These are phyloP conservation scores for Darksidea phi DNA, from an alignment of 495 filamentous ascomycete genomes.

Conservation along the genomic window DNA sequence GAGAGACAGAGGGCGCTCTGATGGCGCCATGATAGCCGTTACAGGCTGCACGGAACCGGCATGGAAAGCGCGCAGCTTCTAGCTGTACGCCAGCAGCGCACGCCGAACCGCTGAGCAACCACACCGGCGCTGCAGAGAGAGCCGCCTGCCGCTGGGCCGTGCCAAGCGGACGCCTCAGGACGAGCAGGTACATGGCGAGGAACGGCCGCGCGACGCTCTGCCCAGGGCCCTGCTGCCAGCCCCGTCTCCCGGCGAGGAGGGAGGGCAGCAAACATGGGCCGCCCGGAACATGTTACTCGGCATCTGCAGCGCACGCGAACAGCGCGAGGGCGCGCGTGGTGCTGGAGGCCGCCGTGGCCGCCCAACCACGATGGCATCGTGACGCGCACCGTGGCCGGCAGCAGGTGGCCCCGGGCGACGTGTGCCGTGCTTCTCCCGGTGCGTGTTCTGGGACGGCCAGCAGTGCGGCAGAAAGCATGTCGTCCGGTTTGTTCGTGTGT, in stretches of 20 bases:
- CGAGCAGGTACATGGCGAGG: constrained; percentile 10
- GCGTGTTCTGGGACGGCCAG: not conserved
- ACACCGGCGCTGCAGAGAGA: not conserved
- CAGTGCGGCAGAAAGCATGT: not conserved
- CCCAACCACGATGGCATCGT: not conserved
- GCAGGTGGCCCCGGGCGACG: not conserved
- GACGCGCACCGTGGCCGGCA: not conserved
- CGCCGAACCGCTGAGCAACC: constrained; percentile 3
- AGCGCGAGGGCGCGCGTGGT: not conserved
- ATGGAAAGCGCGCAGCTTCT: constrained; percentile 26
- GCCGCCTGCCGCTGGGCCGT: not conserved
- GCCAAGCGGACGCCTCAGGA: not conserved
- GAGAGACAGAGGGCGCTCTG: not conserved
- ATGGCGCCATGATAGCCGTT: constrained; percentile 13
- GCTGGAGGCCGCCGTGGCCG: not conserved
- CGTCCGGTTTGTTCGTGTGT: no score
- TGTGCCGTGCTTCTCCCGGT: not conserved
- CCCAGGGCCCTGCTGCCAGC: no score
- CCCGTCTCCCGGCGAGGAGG: no score
- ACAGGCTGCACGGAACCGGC: constrained; percentile 30
- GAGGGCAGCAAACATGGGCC: no score
- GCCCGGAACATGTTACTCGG: no score
- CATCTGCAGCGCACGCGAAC: not conserved
- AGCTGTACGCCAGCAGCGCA: constrained; percentile 10
- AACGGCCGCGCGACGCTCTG: constrained; percentile 7